These are phyloP conservation scores for Ustilago hordei DNA, from an alignment of 1,284 basidiomycete species.

Conservation along the genomic window DNA sequence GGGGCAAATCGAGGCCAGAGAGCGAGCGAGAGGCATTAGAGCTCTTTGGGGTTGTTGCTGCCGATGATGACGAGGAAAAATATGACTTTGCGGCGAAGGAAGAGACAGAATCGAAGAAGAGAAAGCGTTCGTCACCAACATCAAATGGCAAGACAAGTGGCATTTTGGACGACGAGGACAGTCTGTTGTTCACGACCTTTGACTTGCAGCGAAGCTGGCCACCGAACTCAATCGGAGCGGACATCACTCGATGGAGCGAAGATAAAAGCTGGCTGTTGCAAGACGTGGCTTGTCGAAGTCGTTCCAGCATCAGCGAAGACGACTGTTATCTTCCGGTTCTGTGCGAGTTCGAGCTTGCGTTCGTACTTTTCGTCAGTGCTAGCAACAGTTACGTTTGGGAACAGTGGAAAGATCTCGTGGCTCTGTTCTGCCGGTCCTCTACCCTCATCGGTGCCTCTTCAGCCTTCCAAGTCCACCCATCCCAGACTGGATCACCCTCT, in stretches of 20 bases:
- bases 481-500: neutral
- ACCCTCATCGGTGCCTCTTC: slow-evolving; percentile 45
- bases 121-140: slow-evolving; percentile 11
- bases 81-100: too few species aligned
- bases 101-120: neutral
- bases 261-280: slow-evolving; percentile 66
- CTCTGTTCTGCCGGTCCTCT: slow-evolving; percentile 49
- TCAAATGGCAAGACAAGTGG: neutral
- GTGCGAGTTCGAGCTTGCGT: slow-evolving; percentile 55
- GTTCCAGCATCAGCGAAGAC: slow-evolving; percentile 14
- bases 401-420: slow-evolving; percentile 46
- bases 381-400: slow-evolving; percentile 48
- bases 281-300: slow-evolving; percentile 45
- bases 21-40: neutral
- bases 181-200: slow-evolving; percentile 52
- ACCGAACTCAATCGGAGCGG: slow-evolving; percentile 43
- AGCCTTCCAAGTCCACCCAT: slow-evolving; percentile 37
- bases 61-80: slow-evolving; percentile 1
- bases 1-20: slow-evolving; percentile 37
- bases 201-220: slow-evolving; percentile 63
- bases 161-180: slow-evolving; percentile 13
- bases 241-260: slow-evolving; percentile 60
- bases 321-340: slow-evolving; percentile 15
- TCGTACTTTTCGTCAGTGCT: slow-evolving; percentile 41
- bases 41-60: slow-evolving; percentile 10